These are phyloP conservation scores for Ceratocystis alfenasii DNA, from an alignment of 2,329 filamentous ascomycete species.

Conservation along the genomic window DNA sequence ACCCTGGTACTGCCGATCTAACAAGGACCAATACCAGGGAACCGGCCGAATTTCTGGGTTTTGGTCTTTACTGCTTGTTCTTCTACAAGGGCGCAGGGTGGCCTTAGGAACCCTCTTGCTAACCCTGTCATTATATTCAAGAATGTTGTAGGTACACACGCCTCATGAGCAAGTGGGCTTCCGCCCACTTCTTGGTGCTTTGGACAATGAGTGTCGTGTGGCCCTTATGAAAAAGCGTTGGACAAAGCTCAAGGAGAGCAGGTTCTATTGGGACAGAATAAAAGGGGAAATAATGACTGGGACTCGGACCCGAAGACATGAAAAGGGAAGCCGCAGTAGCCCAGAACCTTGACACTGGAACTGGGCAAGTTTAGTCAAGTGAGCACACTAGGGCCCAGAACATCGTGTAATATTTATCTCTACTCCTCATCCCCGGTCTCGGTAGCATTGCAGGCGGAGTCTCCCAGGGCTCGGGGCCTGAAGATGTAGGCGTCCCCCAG, in stretches of 20 bases:
- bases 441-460: slow-evolving; percentile 2
- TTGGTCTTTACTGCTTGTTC: background rate
- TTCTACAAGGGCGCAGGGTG: background rate
- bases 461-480: background rate
- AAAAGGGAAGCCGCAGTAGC: too few relatives aligned
- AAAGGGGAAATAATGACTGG: too few relatives aligned
- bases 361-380: too few relatives aligned
- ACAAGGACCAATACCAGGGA: background rate
- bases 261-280: background rate
- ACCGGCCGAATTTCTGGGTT: background rate
- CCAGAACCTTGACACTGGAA: too few relatives aligned
- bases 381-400: too few relatives aligned
- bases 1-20: background rate
- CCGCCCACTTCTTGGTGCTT: too few relatives aligned
- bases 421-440: background rate
- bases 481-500: background rate
- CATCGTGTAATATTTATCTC: too few relatives aligned
- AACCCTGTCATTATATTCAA: too few relatives aligned
- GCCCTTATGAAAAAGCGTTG: background rate
- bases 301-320: too few relatives aligned
- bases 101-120: background rate
- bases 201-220: too few relatives aligned
- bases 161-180: too few relatives aligned
- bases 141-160: too few relatives aligned
- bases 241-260: background rate